phyloP scores from a whole-genome alignment of 352 stramenopile species.

The Pythium dissimile region DNA sequence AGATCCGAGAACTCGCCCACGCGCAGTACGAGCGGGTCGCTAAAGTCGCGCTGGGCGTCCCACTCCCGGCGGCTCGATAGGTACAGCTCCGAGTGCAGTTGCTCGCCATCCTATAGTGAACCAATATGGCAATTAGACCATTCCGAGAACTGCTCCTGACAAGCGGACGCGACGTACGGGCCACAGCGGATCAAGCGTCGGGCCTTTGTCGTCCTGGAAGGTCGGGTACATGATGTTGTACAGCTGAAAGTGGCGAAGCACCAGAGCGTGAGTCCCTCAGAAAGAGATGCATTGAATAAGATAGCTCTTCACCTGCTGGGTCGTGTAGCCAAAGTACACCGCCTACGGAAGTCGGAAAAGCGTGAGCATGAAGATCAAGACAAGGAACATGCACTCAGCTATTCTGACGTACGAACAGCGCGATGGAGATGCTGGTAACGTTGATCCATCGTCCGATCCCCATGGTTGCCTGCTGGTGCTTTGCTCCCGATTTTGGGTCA shows the following conservation, averaged over 20 bases:
- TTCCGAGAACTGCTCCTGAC: background rate
- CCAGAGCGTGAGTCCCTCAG: too few species aligned
- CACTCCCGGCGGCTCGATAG: conserved; percentile 47
- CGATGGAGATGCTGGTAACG: conserved; percentile 55
- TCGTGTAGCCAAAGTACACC: conserved; percentile 55
- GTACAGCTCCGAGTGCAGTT: conserved; percentile 54
- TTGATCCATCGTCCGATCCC: conserved; percentile 40
- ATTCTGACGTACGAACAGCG: conserved; percentile 44
- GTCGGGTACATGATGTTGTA: conserved; percentile 71
- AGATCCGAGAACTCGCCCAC: conserved; percentile 52
- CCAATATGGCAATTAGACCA: too few species aligned
- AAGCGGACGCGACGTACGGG: conserved; percentile 18
- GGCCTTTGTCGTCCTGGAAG: conserved; percentile 39
- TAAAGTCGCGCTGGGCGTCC: conserved; percentile 42
- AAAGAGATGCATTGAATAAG: background rate
- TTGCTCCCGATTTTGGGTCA: background rate
- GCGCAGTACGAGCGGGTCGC: conserved; percentile 27
- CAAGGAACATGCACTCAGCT: background rate
- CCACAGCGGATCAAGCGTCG: conserved; percentile 65
- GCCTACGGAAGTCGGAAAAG: conserved; percentile 26
- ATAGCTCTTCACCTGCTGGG: conserved; percentile 32
- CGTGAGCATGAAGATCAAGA: conserved; percentile 1
- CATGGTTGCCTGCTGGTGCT: conserved; percentile 17
- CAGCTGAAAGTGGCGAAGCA: too few species aligned
- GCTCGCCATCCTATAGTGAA: conserved; percentile 55